These are phyloP conservation scores for Amylostereum areolatum DNA, from an alignment of 1,284 basidiomycete species.

Conservation along the genomic window DNA sequence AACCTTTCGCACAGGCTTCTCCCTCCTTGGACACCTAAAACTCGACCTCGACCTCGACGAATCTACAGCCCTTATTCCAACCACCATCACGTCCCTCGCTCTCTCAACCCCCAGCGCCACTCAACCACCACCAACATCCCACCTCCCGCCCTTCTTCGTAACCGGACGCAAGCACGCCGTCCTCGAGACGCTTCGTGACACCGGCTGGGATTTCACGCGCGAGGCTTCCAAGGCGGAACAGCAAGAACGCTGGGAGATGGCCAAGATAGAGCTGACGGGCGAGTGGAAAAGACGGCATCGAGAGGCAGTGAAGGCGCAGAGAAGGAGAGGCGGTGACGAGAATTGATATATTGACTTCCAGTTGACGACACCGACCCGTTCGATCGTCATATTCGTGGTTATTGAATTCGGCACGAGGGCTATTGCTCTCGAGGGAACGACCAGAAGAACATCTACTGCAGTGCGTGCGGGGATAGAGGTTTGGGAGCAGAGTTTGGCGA, in stretches of 20 bases:
- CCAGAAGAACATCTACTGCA: too few relatives aligned
- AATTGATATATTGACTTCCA: constrained; percentile 1
- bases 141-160: constrained; percentile 8
- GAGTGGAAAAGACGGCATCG: constrained; percentile 78
- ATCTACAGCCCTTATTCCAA: constrained; percentile 5
- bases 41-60: constrained; percentile 47
- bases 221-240: constrained; percentile 59
- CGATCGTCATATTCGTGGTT: too few relatives aligned
- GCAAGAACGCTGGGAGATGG: constrained; percentile 63
- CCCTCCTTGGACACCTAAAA: constrained; percentile 59
- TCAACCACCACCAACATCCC: constrained; percentile 8
- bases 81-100: not conserved
- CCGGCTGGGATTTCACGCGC: constrained; percentile 32
- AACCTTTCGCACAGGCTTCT: constrained; percentile 41
- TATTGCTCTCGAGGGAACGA: too few relatives aligned
- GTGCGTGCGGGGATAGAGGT: too few relatives aligned
- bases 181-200: not conserved
- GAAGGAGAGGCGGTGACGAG: constrained; percentile 37
- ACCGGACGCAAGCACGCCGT: not conserved
- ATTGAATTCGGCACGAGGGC: too few relatives aligned
- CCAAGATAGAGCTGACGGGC: constrained; percentile 62
- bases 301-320: constrained; percentile 64
- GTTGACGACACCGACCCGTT: too few relatives aligned
- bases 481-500: too few relatives aligned
- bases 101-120: constrained; percentile 6